Base-by-base conservation (phyloP, 2,329 filamentous ascomycete species). In the Fusarium multiceps region DNA sequence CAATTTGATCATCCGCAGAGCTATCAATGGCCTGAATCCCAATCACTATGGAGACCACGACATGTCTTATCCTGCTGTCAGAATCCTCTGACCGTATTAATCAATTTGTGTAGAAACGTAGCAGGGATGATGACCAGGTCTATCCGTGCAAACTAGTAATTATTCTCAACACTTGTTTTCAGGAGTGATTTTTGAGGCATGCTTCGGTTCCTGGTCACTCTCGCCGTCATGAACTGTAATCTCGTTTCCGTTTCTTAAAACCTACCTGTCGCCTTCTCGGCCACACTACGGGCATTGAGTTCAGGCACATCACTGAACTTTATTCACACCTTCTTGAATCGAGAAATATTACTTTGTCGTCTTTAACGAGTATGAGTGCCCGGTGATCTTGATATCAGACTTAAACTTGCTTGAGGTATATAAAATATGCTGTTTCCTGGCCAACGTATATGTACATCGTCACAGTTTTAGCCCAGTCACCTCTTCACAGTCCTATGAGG, bases 11-110 rank as follows among this genome's bases (percentile, higher is more conserved):
- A 70, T 71, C 62, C 30, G 25, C 45, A 64, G 43, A 23, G 50
- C 59, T 68, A 16, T 47, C 43, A 66, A 49, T 63, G 66, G 48
- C 56, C 66, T 63, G 56, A 55, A 67, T 58, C 45, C 66, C 30
- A 69, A 56, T 69, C 66, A 69, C 54, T 66, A 66, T 49, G 63
- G 63, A 66, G 48, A 66, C 63, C 40, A 57, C 21, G 28, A 37
- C 28, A 28, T 45, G 9, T 43, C 45, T 21, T 30, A 23, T 46
- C 43, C 47, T 60, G 61, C 42, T 60, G 23, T 40, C 20, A 53
- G 25, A 46, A 45, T n/a, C 28, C 40, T 57, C 21, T 21, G 25
- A n/a, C 43, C 34, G 34, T 37, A 23, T 18, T 18, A 13, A 25
- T 42, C 27, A 23, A 53, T 18, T 42, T 41, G 48, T 51, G 12